Percentiles rank a stretch among this genome's conserved stretches.
Evolutionary conservation across 441 rosid genomes (phyloP).

Genomic region (Populus hybrid): DNA sequence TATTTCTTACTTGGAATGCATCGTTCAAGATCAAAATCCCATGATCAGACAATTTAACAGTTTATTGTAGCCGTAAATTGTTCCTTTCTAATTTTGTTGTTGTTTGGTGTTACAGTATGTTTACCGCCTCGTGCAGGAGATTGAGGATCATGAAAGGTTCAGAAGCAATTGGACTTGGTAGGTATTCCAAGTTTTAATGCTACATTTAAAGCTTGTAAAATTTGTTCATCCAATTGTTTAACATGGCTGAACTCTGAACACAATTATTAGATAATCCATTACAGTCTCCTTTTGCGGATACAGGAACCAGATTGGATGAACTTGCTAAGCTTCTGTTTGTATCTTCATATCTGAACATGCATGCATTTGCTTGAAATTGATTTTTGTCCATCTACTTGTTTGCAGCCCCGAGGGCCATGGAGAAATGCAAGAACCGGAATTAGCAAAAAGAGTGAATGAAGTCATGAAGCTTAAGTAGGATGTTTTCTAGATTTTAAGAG

Average conservation of each 20-base stretch:
- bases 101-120: constrained; percentile 36
- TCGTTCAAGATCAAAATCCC: not conserved
- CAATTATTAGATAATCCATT: not conserved
- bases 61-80: not conserved
- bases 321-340: not conserved
- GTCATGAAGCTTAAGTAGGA: constrained; percentile 7
- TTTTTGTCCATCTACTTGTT: constrained; percentile 4
- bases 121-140: constrained; percentile 47
- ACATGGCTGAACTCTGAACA: not conserved
- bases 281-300: no score
- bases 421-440: constrained; percentile 44
- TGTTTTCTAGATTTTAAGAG: constrained; percentile 2
- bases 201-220: not conserved
- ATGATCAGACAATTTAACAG: not conserved
- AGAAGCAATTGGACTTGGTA: constrained; percentile 57
- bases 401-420: constrained; percentile 12
- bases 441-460: constrained; percentile 12
- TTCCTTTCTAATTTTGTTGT: constrained; percentile 4
- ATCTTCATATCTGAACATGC: not conserved
- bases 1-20: not conserved
- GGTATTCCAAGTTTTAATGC: not conserved
- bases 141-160: constrained; percentile 23
- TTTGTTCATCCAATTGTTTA: not conserved
- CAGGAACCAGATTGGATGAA: no score
- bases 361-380: not conserved